A percentile compares a stretch with the other conserved stretches of the same genome.
Evolutionary conservation across 176 grass and related monocot species (phyloP).

Genomic region (Otatea glauca): DNA sequence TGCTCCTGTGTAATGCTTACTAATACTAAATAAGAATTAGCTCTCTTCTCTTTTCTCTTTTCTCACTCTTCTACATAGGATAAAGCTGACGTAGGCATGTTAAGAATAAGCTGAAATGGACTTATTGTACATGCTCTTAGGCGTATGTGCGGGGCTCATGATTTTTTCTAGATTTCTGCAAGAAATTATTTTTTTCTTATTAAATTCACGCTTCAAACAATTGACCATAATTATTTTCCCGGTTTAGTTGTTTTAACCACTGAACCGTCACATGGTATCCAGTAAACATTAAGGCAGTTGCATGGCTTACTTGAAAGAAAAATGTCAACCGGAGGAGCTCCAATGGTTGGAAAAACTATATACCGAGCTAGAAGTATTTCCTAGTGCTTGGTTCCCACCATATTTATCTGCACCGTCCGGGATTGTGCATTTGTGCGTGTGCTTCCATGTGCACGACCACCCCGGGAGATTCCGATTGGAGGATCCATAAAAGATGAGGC

Average conservation of each 20-base stretch:
- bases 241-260: background rate
- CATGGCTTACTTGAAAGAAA: background rate
- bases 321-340: background rate
- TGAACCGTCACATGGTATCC: background rate
- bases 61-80: too few species aligned
- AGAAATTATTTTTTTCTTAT: background rate
- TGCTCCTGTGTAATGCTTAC: too few species aligned
- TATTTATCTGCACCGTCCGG: background rate
- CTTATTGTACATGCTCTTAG: too few species aligned
- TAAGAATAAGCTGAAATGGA: too few species aligned
- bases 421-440: slow-evolving; percentile 12
- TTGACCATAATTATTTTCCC: background rate
- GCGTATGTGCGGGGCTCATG: too few species aligned
- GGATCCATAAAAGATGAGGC: background rate
- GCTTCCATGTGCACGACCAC: slow-evolving; percentile 22
- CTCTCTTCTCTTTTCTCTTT: too few species aligned
- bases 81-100: too few species aligned
- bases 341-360: background rate
- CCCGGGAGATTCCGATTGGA: slow-evolving; percentile 25
- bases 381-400: background rate
- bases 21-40: too few species aligned
- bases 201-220: background rate
- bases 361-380: background rate
- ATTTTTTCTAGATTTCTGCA: background rate
- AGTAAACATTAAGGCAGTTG: background rate